Evolutionary conservation across 768 basidiomycete genomes (phyloP).

Genomic region (Tremella fuciformis): DNA sequence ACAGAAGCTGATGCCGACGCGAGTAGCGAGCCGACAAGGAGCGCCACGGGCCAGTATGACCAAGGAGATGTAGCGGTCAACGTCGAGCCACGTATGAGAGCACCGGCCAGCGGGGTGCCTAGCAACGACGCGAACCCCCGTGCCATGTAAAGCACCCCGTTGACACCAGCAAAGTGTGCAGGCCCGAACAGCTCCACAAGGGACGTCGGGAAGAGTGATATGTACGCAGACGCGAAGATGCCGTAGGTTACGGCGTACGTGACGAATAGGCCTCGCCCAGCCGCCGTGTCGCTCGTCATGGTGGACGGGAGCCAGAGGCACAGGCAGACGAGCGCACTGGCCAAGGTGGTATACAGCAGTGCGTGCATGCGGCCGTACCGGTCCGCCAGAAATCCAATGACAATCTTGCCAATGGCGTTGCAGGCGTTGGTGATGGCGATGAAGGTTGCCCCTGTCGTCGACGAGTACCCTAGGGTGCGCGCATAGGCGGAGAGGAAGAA

Average conservation of each 20-base stretch:
- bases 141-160: slow-evolving; percentile 25
- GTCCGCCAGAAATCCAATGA: slow-evolving; percentile 31
- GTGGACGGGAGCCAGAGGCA: slow-evolving; percentile 33
- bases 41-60: slow-evolving; percentile 5
- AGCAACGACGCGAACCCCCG: slow-evolving; percentile 20
- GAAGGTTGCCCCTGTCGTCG: slow-evolving; percentile 23
- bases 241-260: slow-evolving; percentile 21
- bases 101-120: slow-evolving; percentile 20
- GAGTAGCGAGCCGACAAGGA: slow-evolving; percentile 5
- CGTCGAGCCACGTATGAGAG: slow-evolving; percentile 13
- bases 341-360: slow-evolving; percentile 18
- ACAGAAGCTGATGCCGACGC: slow-evolving; percentile 4
- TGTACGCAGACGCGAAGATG: slow-evolving; percentile 22
- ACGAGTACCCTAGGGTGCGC: slow-evolving; percentile 15
- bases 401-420: slow-evolving; percentile 36
- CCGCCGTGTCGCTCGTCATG: background rate
- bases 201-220: slow-evolving; percentile 23
- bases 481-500: slow-evolving; percentile 35
- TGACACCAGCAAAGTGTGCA: slow-evolving; percentile 23
- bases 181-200: slow-evolving; percentile 28
- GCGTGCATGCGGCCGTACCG: slow-evolving; percentile 26
- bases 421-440: slow-evolving; percentile 35
- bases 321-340: slow-evolving; percentile 16
- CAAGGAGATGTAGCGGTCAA: background rate
- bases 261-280: slow-evolving; percentile 25